phyloP scores from a whole-genome alignment of 345 rosid genomes.

The Pistacia vera region DNA sequence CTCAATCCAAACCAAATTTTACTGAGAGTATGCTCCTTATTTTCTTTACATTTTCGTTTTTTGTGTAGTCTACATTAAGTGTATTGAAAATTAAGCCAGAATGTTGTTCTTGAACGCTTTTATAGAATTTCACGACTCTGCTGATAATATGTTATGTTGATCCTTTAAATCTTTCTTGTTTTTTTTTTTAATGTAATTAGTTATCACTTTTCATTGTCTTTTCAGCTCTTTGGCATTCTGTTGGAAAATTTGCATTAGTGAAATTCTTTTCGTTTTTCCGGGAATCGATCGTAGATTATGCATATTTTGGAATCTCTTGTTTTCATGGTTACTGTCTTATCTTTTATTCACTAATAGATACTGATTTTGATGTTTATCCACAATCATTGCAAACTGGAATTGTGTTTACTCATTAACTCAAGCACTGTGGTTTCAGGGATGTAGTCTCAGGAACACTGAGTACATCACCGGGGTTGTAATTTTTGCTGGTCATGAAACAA shows the following conservation, averaged over 20 bases:
- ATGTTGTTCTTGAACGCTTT: conserved; percentile 8
- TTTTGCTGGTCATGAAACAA: conserved; percentile 97
- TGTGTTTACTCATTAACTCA: conserved; percentile 11
- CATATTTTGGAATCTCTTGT: neutral
- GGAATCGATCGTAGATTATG: neutral
- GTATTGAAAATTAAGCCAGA: conserved; percentile 1
- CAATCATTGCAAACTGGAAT: conserved; percentile 9
- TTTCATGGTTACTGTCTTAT: neutral
- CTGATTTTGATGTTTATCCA: conserved; percentile 14
- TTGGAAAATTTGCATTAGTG: neutral
- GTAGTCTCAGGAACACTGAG: conserved; percentile 98
- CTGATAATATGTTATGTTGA: neutral
- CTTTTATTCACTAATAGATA: neutral
- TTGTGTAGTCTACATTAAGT: neutral
- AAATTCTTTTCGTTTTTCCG: neutral
- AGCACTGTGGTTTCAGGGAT: conserved; percentile 63
- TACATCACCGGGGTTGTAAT: conserved; percentile 87
- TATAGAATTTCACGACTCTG: neutral
- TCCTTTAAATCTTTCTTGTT: neutral
- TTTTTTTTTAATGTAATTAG: neutral
- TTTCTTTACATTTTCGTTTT: conserved; percentile 20
- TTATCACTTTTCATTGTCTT: neutral
- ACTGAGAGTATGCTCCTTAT: conserved; percentile 64
- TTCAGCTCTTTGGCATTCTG: neutral
- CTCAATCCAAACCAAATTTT: conserved; percentile 94